A percentile compares a stretch with the other conserved stretches of the same genome.
Evolutionary conservation across 2,329 filamentous ascomycete species (phyloP).

Genomic region (Penicillium rolfsii): DNA sequence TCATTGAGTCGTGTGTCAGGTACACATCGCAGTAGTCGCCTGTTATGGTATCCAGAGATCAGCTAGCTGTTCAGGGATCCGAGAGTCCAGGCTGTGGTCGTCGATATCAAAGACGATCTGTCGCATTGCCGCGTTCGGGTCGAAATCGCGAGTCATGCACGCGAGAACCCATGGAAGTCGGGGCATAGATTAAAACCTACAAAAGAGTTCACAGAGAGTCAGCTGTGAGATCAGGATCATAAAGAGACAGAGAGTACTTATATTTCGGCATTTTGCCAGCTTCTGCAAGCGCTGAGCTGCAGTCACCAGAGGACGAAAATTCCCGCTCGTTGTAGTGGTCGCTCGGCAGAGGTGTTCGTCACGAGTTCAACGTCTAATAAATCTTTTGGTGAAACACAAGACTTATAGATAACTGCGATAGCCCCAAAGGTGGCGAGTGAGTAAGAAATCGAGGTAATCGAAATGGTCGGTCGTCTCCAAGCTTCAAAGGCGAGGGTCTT

Average conservation of each 20-base stretch:
- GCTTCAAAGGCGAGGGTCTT: slow-evolving; percentile 15
- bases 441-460: slow-evolving; percentile 1
- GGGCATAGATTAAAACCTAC: slow-evolving; percentile 50
- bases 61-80: slow-evolving; percentile 8
- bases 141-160: slow-evolving; percentile 6
- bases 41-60: slow-evolving; percentile 27
- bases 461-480: slow-evolving; percentile 11
- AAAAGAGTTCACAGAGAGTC: slow-evolving; percentile 66
- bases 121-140: slow-evolving; percentile 13
- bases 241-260: slow-evolving; percentile 54
- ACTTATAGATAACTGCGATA: background rate
- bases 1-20: slow-evolving; percentile 99
- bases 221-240: slow-evolving; percentile 31
- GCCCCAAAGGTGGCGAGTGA: background rate
- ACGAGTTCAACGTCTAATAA: background rate
- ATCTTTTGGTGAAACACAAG: background rate
- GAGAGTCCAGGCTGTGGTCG: background rate
- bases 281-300: slow-evolving; percentile 25
- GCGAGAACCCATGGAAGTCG: background rate
- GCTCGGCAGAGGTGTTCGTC: background rate
- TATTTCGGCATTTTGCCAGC: slow-evolving; percentile 78
- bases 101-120: slow-evolving; percentile 1
- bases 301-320: slow-evolving; percentile 27
- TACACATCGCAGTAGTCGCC: slow-evolving; percentile 99
- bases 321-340: slow-evolving; percentile 16